Percentiles rank a stretch among this genome's conserved stretches.
phyloP scores from a whole-genome alignment of 192 early-diverging fungal species.

The Dispira simplex region DNA sequence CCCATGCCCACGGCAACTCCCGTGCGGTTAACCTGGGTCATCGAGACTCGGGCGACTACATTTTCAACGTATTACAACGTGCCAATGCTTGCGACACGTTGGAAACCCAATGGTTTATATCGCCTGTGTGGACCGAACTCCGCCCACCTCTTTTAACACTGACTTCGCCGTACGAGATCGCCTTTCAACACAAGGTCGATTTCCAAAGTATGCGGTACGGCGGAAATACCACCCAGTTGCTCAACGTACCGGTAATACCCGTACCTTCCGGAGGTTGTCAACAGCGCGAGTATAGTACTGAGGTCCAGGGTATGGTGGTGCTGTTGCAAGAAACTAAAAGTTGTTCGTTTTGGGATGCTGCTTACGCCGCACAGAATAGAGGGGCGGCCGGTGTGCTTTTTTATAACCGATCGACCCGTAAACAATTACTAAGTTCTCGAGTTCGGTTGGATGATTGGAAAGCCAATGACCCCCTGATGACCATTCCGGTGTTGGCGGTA shows the following conservation, averaged over 20 bases:
- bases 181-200: not conserved
- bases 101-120: conserved; percentile 7
- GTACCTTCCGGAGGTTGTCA: conserved; percentile 1
- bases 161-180: not conserved
- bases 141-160: not conserved
- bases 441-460: conserved; percentile 43
- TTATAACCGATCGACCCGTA: conserved; percentile 29
- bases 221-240: not conserved
- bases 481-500: conserved; percentile 38
- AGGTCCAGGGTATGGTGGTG: conserved; percentile 32
- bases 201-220: conserved; percentile 10
- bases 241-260: not conserved
- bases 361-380: conserved; percentile 35
- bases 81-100: conserved; percentile 4
- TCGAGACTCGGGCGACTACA: conserved; percentile 7
- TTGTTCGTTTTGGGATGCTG: conserved; percentile 37
- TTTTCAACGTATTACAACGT: conserved; percentile 1
- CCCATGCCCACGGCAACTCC: not conserved
- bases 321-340: conserved; percentile 25
- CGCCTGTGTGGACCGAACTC: not conserved
- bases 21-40: conserved; percentile 2
- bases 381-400: conserved; percentile 42
- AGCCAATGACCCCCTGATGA: conserved; percentile 43
- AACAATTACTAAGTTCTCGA: conserved; percentile 28
- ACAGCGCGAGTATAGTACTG: conserved; percentile 13